These are phyloP conservation scores for Neurospora tetraspora DNA, from an alignment of 495 filamentous ascomycete species.

Conservation along the genomic window DNA sequence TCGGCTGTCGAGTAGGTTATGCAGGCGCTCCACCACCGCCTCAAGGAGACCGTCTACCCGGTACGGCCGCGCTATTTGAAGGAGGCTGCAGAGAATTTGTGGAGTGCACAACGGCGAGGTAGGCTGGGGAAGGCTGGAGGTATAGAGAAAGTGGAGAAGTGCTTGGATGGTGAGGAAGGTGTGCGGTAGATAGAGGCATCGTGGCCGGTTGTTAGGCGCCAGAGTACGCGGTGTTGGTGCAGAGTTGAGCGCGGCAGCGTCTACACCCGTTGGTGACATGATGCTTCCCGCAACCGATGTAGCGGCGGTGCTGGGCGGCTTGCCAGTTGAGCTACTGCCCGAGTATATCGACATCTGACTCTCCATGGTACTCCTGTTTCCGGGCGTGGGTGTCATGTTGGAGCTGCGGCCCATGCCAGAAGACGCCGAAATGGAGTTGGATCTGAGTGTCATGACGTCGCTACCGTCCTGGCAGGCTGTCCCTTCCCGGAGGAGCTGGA, in stretches of 20 bases:
- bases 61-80: constrained; percentile 90
- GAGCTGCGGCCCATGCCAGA: constrained; percentile 55
- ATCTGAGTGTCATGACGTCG: constrained; percentile 34
- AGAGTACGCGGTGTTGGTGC: constrained; percentile 42
- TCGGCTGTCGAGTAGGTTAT: constrained; percentile 78
- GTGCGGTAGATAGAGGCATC: constrained; percentile 87
- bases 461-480: constrained; percentile 47
- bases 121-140: constrained; percentile 68
- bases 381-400: constrained; percentile 75
- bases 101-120: constrained; percentile 78
- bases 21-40: constrained; percentile 81
- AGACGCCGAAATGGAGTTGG: constrained; percentile 28
- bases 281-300: constrained; percentile 22
- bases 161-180: constrained; percentile 79
- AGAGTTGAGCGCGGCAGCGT: constrained; percentile 33
- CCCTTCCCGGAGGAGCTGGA: constrained; percentile 75
- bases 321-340: constrained; percentile 30
- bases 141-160: constrained; percentile 87
- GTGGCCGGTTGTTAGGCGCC: constrained; percentile 62
- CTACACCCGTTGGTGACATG: constrained; percentile 18
- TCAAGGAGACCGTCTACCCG: constrained; percentile 86
- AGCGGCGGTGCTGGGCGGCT: constrained; percentile 27
- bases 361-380: constrained; percentile 40
- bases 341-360: constrained; percentile 50
- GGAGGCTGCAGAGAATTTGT: constrained; percentile 87